Percentiles rank a stretch among this genome's conserved stretches.
phyloP scores from a whole-genome alignment of 805 yeast species.

The Kregervanrija fluxuum region DNA sequence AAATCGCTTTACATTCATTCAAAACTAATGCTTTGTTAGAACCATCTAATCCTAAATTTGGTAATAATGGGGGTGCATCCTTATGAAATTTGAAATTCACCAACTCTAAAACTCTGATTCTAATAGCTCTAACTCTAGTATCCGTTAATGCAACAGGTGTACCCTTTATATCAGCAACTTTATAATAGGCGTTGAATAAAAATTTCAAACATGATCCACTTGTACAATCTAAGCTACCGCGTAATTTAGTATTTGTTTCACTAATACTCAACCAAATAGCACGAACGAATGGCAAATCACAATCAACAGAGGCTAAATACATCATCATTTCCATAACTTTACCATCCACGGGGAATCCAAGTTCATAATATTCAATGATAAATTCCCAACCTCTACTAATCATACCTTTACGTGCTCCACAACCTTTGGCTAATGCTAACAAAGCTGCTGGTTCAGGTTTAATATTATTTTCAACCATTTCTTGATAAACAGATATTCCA shows the following conservation, averaged over 20 bases:
- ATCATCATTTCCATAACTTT: slow-evolving; percentile 61
- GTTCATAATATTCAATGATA: slow-evolving; percentile 54
- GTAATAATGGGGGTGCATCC: slow-evolving; percentile 68
- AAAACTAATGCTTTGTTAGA: slow-evolving; percentile 35
- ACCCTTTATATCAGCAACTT: slow-evolving; percentile 3
- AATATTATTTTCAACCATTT: slow-evolving; percentile 37
- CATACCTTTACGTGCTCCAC: slow-evolving; percentile 44
- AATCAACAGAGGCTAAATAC: slow-evolving; percentile 70
- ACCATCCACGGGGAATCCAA: slow-evolving; percentile 27
- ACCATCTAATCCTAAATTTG: slow-evolving; percentile 29
- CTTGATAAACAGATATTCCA: slow-evolving; percentile 70
- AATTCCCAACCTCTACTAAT: slow-evolving; percentile 68
- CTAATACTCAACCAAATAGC: slow-evolving; percentile 43
- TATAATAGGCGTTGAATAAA: slow-evolving; percentile 37
- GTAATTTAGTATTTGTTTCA: slow-evolving; percentile 17
- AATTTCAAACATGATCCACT: slow-evolving; percentile 24
- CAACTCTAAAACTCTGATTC: slow-evolving; percentile 28
- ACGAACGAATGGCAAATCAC: slow-evolving; percentile 67
- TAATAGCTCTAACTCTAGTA: slow-evolving; percentile 35
- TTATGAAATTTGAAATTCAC: slow-evolving; percentile 25
- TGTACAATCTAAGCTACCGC: slow-evolving; percentile 14
- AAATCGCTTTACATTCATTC: slow-evolving; percentile 73
- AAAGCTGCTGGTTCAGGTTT: slow-evolving; percentile 38
- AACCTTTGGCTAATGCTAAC: slow-evolving; percentile 60
- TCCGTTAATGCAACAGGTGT: slow-evolving; percentile 28